Conservation (phyloP, 2,329 filamentous ascomycete genomes). For the Ophiostoma ulmi region DNA sequence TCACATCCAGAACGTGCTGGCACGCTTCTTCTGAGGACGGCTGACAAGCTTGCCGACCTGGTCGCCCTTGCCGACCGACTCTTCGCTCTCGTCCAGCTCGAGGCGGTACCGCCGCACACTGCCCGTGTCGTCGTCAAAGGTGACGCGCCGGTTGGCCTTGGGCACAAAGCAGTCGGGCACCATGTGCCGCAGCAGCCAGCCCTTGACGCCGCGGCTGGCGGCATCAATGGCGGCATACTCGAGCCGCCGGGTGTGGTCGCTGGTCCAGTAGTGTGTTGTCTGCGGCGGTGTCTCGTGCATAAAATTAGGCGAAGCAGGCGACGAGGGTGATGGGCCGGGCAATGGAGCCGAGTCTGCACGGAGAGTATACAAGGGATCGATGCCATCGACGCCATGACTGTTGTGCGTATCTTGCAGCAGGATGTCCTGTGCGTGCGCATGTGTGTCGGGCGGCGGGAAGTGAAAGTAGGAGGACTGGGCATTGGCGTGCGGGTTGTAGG, state of each 20-base stretch:
- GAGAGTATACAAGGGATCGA: neutral
- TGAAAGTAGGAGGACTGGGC: conserved; percentile 11
- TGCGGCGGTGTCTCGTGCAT: conserved; percentile 46
- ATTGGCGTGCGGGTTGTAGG: conserved; percentile 6
- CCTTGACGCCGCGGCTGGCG: conserved; percentile 54
- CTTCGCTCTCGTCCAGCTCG: conserved; percentile 51
- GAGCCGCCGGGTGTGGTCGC: conserved; percentile 55
- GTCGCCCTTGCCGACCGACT: conserved; percentile 29
- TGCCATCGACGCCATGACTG: neutral
- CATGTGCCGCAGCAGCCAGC: conserved; percentile 54
- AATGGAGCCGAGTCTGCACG: neutral
- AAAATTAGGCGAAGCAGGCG: conserved; percentile 24
- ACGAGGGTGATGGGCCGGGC: conserved; percentile 22
- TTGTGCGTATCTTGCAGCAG: neutral
- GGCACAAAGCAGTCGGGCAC: conserved; percentile 59
- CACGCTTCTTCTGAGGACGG: conserved; percentile 6
- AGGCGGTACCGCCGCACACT: conserved; percentile 60
- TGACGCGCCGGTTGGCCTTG: conserved; percentile 44
- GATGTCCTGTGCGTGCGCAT: neutral
- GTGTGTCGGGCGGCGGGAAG: neutral
- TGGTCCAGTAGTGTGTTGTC: conserved; percentile 64
- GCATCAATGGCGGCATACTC: conserved; percentile 65
- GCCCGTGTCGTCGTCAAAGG: conserved; percentile 58
- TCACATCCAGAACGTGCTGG: conserved; percentile 3
- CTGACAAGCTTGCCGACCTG: neutral